Base-by-base conservation (phyloP, 345 rosid species). In the Excoecaria agallocha region DNA sequence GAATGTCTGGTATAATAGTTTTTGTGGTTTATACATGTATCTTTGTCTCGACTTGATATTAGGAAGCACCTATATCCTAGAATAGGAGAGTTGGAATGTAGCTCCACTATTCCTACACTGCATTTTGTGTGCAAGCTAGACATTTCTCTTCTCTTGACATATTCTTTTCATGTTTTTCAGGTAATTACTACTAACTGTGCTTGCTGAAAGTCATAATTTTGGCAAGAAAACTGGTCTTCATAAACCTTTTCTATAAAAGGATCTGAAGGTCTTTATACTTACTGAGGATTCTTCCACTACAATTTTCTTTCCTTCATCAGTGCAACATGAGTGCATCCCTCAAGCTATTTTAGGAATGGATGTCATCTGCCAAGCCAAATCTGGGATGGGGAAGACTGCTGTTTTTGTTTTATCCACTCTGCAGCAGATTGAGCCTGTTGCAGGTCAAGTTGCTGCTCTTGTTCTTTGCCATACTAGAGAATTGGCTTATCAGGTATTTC, bases 331-430 rank as follows among this genome's bases (percentile, higher is more conserved):
- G 79, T 94, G 98, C 82, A 92, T 94, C 72, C 98, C 98, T 62
- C 98, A 92, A 89, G 98, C 98, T 66, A 91, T 92, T 39, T 68
- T 94, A 75, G 97, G 97, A 6, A 92, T 92, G 94, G 97, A 94
- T 74, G 98, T 94, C 78, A 89, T 94, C 51, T 94, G 98, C 80
- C 98, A 94, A 94, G 98, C 98, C 3, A 94, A 94, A 77, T 94
- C 98, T 62, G 98, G 98, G 51, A 94, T 92, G 98, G 98, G 98
- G 10, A 91, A 94, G 86, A 94, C 98, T 60, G 98, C 98, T 67
- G 98, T 91, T 49, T 94, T 94, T 85, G 97, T 94, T 59, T 81
- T 94, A 4, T 94, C 98, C 1, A 80, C 91, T 66, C 82, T 92
- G 30, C 98, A 92, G 80, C 98, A 94, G 76, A 92, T 93, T 38